Evolutionary conservation across 768 basidiomycete species (phyloP), one percentile per base, ranked within the genome.

Genomic region (Leucogyrophana mollusca): DNA sequence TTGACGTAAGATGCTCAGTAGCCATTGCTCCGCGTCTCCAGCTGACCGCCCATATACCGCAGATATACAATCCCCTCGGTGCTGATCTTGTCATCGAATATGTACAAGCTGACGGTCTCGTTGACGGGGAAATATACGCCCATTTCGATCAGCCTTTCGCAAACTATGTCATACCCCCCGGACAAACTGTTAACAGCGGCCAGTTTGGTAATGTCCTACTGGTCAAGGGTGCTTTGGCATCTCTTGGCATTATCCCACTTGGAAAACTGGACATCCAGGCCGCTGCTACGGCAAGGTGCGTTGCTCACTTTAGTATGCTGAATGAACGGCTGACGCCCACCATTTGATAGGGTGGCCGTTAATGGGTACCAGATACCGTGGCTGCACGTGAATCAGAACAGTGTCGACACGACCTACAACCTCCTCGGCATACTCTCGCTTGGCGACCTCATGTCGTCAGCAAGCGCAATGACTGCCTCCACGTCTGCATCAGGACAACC

Each of bases 321-420:
- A 4, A 27, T 35, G 21, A 20, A 38, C 17, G 17, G 34, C 23
- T 18, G 24, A 34, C 24, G 13, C 27, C 36, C 13, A 40, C 49
- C 14, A 20, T 10, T n/a, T 3, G 24, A 34, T 41, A 72, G 66
- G 35, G 66, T 80, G 9, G 82, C 76, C 3, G 54, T 65, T 11
- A 73, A 74, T 16, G 82, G 83, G 14, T 87, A 87, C 54, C 67
- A 70, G 47, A 60, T 86, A 34, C 85, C 85, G 9, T 87, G 82
- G 83, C 61, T 87, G 50, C 73, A 84, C 42, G 67, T 86, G 40
- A 60, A 67, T 25, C 82, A 85, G 59, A 64, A 61, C 33, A 54
- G 58, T 36, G 82, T 85, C 6, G 73, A 80, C 11, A 79, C 82
- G 23, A 50, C 58, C 8, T 87, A 85, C 51, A 43, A 55, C 20